Percentiles rank a stretch among this genome's conserved stretches.
Conservation (phyloP, 1,139 yeast species). For the Blastobotrys ciferrii region DNA sequence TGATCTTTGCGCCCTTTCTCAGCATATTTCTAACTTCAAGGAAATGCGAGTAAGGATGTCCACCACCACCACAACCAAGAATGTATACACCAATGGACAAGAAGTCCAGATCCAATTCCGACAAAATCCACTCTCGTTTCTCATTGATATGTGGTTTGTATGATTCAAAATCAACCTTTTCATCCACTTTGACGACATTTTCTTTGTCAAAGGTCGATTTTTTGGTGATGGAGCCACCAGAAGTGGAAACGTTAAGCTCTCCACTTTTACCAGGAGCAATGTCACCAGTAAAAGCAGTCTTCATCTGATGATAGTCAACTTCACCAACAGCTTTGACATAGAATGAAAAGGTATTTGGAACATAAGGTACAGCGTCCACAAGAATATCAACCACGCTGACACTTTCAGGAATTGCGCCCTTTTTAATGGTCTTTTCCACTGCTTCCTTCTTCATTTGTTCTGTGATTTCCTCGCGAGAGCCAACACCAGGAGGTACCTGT, state of each 20-base stretch:
- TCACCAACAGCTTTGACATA: slow-evolving; percentile 44
- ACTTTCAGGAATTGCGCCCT: slow-evolving; percentile 37
- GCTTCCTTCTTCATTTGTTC: slow-evolving; percentile 19
- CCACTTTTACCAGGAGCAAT: too few relatives aligned
- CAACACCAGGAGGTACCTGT: slow-evolving; percentile 17
- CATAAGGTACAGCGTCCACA: slow-evolving; percentile 44
- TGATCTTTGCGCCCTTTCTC: slow-evolving; percentile 38
- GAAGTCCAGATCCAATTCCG: slow-evolving; percentile 43
- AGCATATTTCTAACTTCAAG: slow-evolving; percentile 40
- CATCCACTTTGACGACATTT: slow-evolving; percentile 12
- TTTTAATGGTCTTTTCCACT: slow-evolving; percentile 26
- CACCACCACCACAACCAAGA: slow-evolving; percentile 53
- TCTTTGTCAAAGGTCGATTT: slow-evolving; percentile 16
- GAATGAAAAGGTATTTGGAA: slow-evolving; percentile 37
- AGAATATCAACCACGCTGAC: slow-evolving; percentile 36
- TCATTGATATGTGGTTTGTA: slow-evolving; percentile 40
- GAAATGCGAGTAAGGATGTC: slow-evolving; percentile 45
- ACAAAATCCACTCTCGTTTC: slow-evolving; percentile 43
- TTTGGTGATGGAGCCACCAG: slow-evolving; percentile 11
- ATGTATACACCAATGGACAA: slow-evolving; percentile 46
- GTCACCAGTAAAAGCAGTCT: neutral
- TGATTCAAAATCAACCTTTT: slow-evolving; percentile 16
- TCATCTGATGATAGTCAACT: slow-evolving; percentile 37
- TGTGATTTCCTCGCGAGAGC: slow-evolving; percentile 15
- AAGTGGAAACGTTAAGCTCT: too few relatives aligned